Evolutionary conservation across 257 asterid species (phyloP), one percentile per base, ranked within the genome.

Genomic region (Penstemon barbatus): DNA sequence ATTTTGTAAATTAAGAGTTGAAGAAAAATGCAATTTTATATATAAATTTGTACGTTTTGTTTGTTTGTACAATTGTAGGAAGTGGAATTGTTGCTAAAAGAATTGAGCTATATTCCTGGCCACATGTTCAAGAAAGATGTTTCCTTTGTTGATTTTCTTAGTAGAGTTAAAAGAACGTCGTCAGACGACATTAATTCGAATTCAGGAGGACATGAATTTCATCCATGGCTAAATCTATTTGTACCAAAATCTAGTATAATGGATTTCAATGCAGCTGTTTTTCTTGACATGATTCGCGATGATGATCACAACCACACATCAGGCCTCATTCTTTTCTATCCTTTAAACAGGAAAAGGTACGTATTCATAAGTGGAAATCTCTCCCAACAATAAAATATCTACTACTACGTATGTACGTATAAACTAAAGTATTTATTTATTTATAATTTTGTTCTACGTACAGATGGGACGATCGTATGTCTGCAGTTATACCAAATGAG

Each of bases 321-420:
- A 0, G 90, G 97, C 55, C 95, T 87, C 79, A 75, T 85, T 62
- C 87, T 81, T 76, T 85, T 89, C 89, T 89, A 89, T 80, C 97
- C 97, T 25, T 75, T 86, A 15, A 59, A 69, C 76, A 66, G 77
- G 56, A 77, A 64, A 39, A 82, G 57, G 97, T 15, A n/a, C n/a
- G n/a, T n/a, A 15, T 15, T 15, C 18, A 15, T 15, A 15, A 15
- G 18, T 15, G 18, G 18, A 15, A 15, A 15, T 15, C 18, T 15
- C 18, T 15, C 18, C 18, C 18, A 15, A 15, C 18, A 15, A 15
- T 15, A 15, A 15, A 15, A 15, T 15, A 15, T 15, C 18, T 15
- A 15, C 18, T 15, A 15, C 18, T 15, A 15, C 18, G 18, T 15
- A 15, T 15, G 18, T 15, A 15, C 18, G 18, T 15, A 15, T 0